A percentile compares a stretch with the other conserved stretches of the same genome.
These are phyloP conservation scores for Xylariaceae sp. DNA, from an alignment of 2,329 filamentous ascomycete species.

Conservation along the genomic window DNA sequence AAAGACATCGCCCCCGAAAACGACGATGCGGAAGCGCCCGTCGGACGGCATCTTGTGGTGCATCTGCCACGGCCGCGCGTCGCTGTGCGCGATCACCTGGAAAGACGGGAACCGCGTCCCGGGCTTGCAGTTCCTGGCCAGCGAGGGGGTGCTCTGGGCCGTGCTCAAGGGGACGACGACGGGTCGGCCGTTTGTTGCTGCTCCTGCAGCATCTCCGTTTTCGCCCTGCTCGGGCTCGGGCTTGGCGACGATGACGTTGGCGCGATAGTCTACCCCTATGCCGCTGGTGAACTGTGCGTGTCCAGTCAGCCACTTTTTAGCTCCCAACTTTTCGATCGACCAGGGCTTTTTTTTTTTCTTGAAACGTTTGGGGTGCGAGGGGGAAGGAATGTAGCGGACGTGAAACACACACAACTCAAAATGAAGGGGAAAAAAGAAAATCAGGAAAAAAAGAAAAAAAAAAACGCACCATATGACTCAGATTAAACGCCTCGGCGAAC, in stretches of 20 bases:
- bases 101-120: conserved; percentile 55
- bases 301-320: neutral
- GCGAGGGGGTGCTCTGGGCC: conserved; percentile 31
- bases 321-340: too few species aligned
- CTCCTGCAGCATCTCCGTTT: too few species aligned
- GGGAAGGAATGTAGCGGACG: too few species aligned
- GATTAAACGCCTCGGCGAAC: conserved; percentile 34
- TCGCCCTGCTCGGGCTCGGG: neutral
- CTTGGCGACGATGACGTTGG: conserved; percentile 31
- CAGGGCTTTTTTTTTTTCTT: too few species aligned
- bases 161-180: neutral
- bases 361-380: too few species aligned
- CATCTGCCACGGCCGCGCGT: conserved; percentile 52
- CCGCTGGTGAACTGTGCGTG: conserved; percentile 14
- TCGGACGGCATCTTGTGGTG: conserved; percentile 51
- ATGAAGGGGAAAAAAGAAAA: neutral
- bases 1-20: conserved; percentile 60
- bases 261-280: conserved; percentile 50
- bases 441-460: neutral
- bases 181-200: too few species aligned
- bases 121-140: conserved; percentile 41
- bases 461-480: conserved; percentile 21
- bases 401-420: too few species aligned
- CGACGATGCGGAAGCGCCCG: conserved; percentile 52
- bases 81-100: conserved; percentile 55